phyloP scores from a whole-genome alignment of 73 alveolate species.

The Paramecium sonneborni region DNA sequence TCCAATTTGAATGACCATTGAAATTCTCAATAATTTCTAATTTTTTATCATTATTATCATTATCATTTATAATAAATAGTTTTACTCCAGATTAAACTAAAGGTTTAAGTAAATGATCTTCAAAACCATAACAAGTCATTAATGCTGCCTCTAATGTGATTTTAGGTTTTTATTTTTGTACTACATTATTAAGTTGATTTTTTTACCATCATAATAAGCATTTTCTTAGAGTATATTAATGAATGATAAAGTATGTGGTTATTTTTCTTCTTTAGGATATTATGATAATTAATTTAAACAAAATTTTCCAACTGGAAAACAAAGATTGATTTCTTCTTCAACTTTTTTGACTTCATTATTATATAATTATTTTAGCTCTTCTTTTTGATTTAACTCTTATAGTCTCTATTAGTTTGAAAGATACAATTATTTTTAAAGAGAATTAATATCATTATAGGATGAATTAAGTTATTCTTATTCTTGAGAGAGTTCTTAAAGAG shows the following conservation, averaged over 20 bases:
- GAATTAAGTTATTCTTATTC: neutral
- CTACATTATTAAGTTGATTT: neutral
- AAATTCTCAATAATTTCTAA: constrained; percentile 22
- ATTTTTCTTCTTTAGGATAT: constrained; percentile 19
- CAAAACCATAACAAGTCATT: constrained; percentile 68
- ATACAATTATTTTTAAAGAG: neutral
- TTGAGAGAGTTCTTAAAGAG: neutral
- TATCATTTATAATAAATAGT: constrained; percentile 26
- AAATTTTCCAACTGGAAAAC: neutral
- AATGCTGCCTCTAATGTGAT: constrained; percentile 12
- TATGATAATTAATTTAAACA: neutral
- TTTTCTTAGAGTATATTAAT: neutral
- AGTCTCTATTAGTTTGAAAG: neutral
- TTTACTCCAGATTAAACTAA: constrained; percentile 22
- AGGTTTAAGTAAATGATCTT: constrained; percentile 52
- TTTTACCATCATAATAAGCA: neutral
- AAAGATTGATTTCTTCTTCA: neutral
- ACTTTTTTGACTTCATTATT: neutral
- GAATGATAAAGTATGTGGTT: neutral
- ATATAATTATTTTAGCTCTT: neutral
- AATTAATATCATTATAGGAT: neutral
- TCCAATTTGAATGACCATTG: constrained; percentile 57
- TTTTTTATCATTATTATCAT: neutral
- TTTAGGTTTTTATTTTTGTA: neutral
- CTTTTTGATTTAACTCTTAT: neutral